These are phyloP conservation scores for Pseudocercospora pini-densiflorae DNA, from an alignment of 2,329 filamentous ascomycete species.

Conservation along the genomic window DNA sequence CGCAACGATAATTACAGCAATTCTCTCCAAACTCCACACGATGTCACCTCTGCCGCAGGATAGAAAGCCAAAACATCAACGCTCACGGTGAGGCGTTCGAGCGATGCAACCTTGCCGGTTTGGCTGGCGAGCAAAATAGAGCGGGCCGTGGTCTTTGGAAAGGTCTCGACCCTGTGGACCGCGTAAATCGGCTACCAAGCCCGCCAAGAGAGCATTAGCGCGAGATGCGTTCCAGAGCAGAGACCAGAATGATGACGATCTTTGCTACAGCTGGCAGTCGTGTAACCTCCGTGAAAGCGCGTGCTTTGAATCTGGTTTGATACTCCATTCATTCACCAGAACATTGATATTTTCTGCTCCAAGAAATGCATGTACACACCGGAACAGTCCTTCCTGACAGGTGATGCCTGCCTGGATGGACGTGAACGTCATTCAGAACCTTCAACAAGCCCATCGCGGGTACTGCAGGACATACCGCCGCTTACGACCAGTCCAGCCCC, in stretches of 20 bases:
- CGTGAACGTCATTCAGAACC: background rate
- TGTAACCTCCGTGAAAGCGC: background rate
- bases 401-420: background rate
- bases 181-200: background rate
- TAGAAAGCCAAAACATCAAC: background rate
- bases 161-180: background rate
- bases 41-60: background rate
- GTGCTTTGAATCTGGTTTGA: background rate
- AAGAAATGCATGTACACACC: background rate
- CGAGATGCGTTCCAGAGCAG: background rate
- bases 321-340: background rate
- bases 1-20: background rate
- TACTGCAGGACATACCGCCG: background rate
- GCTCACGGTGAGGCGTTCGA: constrained; percentile 2
- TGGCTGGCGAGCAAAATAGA: background rate
- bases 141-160: background rate
- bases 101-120: constrained; percentile 2
- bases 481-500: background rate
- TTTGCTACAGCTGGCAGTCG: background rate
- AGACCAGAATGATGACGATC: background rate
- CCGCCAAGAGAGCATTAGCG: background rate
- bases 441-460: background rate
- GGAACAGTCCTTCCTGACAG: background rate
- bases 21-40: background rate
- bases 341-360: background rate